Evolutionary conservation across 176 grass and related monocot species (phyloP).

Genomic region (Phoenix roebelenii): DNA sequence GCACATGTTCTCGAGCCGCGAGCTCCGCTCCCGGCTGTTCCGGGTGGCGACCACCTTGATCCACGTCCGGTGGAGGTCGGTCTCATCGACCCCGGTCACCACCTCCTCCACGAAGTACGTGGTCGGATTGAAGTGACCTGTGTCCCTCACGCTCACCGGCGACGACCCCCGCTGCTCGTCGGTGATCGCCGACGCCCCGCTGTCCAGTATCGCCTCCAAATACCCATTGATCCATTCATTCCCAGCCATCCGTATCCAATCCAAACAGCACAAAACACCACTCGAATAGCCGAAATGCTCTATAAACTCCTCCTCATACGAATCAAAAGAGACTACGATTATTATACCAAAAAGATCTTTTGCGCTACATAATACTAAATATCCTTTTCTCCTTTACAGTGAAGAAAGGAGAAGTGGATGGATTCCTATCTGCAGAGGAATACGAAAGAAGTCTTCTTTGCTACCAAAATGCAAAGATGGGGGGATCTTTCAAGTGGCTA

Average conservation of each 20-base stretch:
- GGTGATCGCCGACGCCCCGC: constrained; percentile 24
- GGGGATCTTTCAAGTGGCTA: no score
- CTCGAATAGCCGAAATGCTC: background rate
- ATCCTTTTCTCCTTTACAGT: background rate
- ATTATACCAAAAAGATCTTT: no score
- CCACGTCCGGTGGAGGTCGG: constrained; percentile 92
- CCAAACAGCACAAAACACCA: background rate
- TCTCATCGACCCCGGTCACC: constrained; percentile 90
- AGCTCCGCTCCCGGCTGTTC: constrained; percentile 69
- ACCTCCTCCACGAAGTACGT: constrained; percentile 99
- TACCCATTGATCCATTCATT: constrained; percentile 99
- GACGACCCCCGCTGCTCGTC: constrained; percentile 18
- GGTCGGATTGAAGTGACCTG: constrained; percentile 70
- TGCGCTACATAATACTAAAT: background rate
- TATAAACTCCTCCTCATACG: no score
- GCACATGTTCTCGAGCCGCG: constrained; percentile 97
- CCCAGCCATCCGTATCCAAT: constrained; percentile 30
- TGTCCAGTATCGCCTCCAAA: constrained; percentile 89
- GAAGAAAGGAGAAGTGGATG: background rate
- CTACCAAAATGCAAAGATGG: no score
- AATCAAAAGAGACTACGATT: no score
- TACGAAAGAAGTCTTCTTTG: no score
- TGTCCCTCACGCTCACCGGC: constrained; percentile 22
- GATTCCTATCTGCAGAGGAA: background rate
- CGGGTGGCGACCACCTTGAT: constrained; percentile 98